Conservation (phyloP, 129 eudicot species). For the Deinandra increscens region DNA sequence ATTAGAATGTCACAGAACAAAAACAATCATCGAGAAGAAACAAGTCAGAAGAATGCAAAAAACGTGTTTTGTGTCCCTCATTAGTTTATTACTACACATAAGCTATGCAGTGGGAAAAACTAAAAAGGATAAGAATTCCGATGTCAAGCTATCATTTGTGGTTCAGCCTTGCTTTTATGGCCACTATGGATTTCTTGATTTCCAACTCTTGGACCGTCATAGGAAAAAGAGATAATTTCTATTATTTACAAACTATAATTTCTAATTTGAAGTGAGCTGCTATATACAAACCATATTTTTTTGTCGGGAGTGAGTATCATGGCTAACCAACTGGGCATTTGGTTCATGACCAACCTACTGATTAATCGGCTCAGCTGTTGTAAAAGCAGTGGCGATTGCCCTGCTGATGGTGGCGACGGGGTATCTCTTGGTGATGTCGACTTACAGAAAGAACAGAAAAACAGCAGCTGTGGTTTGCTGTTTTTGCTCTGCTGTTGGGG, state of each 20-base stretch:
- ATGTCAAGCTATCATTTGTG: neutral
- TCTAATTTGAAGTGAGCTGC: neutral
- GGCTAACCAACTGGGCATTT: too few relatives aligned
- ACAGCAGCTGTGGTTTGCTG: too few relatives aligned
- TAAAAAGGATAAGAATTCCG: neutral
- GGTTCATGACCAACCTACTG: too few relatives aligned
- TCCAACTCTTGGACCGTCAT: neutral
- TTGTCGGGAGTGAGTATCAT: too few relatives aligned
- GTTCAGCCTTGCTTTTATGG: neutral
- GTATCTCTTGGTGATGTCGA: too few relatives aligned
- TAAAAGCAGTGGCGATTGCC: too few relatives aligned
- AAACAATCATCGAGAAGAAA: conserved; percentile 12
- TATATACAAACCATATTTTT: neutral
- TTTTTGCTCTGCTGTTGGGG: too few relatives aligned
- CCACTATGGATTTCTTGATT: neutral
- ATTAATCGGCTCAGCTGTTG: too few relatives aligned
- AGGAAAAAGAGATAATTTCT: neutral
- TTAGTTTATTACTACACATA: neutral
- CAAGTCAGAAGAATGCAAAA: neutral
- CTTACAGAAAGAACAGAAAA: too few relatives aligned
- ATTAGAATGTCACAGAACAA: conserved; percentile 18
- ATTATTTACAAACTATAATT: too few relatives aligned
- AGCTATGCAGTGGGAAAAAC: neutral
- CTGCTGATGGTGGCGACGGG: too few relatives aligned
- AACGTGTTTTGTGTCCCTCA: neutral